Base-by-base conservation (phyloP, 805 yeast genomes). In the Cyberlindnera maritima region DNA sequence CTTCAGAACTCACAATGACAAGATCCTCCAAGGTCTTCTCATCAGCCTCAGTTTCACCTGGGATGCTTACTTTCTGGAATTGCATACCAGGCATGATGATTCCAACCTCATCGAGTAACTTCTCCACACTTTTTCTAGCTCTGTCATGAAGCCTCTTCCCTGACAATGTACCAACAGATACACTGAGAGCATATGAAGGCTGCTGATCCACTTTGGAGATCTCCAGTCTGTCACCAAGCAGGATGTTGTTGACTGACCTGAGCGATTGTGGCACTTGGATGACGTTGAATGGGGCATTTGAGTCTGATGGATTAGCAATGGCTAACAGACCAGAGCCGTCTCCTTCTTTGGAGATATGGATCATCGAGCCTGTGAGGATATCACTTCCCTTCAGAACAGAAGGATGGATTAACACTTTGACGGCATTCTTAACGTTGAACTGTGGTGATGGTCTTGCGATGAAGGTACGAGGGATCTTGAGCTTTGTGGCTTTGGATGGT, bases 81-180 rank as follows among this genome's bases (percentile, higher is more conserved):
- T 50, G 53, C 67, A 76, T 66, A 8, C 85, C 85, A 1, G 89
- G 83, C 58, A 77, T 77, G 1, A 85, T 52, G 9, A 87, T 59
- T 0, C 91, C 90, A 26, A 76, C 67, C 21, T 82, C 83, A 40
- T 71, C 66, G 10, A 83, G 52, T 1, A 71, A 50, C 34, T 75
- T 73, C 41, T 68, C 75, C 10, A 80, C 55, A 0, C 63, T 43
- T 35, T 69, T 65, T 40, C 63, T 62, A 2, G 65, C 50, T 40
- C 57, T 41, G 7, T 52, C 52, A 8, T 57, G 50, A 2, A 62
- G 46, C 9, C 46, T 52, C 3, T 34, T 46, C 0, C 67, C 66
- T 14, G 52, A 39, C 3, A 43, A 46, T 1, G 60, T 51, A 2
- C 72, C 72, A 6, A 77, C 55, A 0, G 55, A 54, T 1, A 79